Evolutionary conservation across 78 protist genomes (phyloP), one percentile per base, ranked within the genome.

Genomic region (Monocercomonoides exilis): DNA sequence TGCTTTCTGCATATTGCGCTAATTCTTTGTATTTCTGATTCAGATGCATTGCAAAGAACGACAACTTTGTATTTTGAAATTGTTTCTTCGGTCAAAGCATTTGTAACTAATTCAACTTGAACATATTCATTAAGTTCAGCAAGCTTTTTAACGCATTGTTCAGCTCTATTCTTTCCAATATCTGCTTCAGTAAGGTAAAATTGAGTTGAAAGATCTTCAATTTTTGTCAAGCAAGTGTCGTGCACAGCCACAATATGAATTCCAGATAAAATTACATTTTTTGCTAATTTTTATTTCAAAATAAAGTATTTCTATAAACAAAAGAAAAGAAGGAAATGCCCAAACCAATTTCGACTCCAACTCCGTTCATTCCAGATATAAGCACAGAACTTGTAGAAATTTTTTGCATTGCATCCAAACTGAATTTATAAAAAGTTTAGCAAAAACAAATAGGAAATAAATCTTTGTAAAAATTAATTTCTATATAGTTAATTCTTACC

Each of bases 271-370:
- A 95, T 90, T 32, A 98, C 82, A 89, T 98, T 97, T 93, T 98
- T 98, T 54, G 98, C 90, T n/a, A n/a, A n/a, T n/a, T n/a, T n/a
- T n/a, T n/a, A n/a, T n/a, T n/a, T n/a, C n/a, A n/a, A 80, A 33
- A 80, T n/a, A 21, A 80, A n/a, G 34, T 29, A 80, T 38, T 29
- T 38, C n/a, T 80, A 38, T 29, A 33, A 43, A 3, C 45, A 1
- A 45, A 0, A 6, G 70, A n/a, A 44, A 21, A 41, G 4, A 11
- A n/a, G n/a, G n/a, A n/a, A n/a, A n/a, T n/a, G n/a, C n/a, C n/a
- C n/a, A n/a, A n/a, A n/a, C n/a, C 93, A 21, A 97, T 91, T 89
- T 97, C 99, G 1, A 94, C 87, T 44, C 99, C 99, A n/a, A 97
- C 93, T 44, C 98, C 99, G 6, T 41, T 0, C 36, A 96, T 32